A percentile compares a stretch with the other conserved stretches of the same genome.
Conservation (phyloP, 257 asterid species). For the Solanum virginianum region DNA sequence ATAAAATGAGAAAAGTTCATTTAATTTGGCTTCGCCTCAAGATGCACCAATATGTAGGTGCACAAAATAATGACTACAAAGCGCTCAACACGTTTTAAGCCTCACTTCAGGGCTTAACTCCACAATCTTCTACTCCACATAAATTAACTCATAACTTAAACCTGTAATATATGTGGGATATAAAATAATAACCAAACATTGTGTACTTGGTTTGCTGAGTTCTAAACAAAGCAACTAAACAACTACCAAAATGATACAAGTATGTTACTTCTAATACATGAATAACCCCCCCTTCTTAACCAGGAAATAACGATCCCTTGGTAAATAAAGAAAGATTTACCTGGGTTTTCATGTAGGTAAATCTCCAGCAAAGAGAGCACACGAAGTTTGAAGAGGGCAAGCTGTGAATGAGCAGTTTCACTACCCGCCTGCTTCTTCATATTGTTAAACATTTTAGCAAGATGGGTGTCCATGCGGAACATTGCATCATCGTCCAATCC, state of each 20-base stretch:
- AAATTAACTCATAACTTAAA: background rate
- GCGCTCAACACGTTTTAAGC: no score
- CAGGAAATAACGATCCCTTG: background rate
- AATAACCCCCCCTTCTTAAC: background rate
- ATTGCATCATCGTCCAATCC: constrained; percentile 96
- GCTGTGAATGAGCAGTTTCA: constrained; percentile 97
- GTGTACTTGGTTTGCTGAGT: background rate
- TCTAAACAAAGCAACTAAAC: background rate
- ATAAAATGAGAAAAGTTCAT: background rate
- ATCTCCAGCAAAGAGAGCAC: constrained; percentile 91
- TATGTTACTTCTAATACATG: background rate
- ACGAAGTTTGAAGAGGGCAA: constrained; percentile 88
- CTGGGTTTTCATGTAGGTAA: constrained; percentile 92
- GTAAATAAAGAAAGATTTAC: constrained; percentile 25
- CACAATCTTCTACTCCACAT: background rate
- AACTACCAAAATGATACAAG: background rate
- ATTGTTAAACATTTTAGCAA: constrained; percentile 56
- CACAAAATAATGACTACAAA: background rate
- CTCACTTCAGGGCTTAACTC: no score
- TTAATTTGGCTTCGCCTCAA: background rate
- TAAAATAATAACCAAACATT: background rate
- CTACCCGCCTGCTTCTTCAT: constrained; percentile 77
- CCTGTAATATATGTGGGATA: background rate
- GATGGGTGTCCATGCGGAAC: constrained; percentile 77
- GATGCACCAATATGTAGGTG: background rate